Conservation (phyloP, 345 rosid species). For the Nephelium lappaceum region DNA sequence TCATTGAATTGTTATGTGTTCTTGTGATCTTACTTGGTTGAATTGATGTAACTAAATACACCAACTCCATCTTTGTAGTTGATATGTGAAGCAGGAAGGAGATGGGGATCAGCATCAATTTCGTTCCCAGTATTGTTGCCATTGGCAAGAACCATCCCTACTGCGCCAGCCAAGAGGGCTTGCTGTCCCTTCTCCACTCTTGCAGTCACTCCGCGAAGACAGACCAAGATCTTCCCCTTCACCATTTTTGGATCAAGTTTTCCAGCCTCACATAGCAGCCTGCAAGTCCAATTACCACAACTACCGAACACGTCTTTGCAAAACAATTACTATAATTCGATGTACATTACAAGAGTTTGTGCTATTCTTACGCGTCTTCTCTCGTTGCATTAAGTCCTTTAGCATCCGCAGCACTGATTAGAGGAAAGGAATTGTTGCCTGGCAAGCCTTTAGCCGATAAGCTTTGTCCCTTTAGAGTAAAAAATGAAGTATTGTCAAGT, state of each 20-base stretch:
- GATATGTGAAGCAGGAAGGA: slow-evolving; percentile 77
- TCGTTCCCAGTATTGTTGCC: slow-evolving; percentile 42
- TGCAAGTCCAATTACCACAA: slow-evolving; percentile 25
- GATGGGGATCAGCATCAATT: slow-evolving; percentile 55
- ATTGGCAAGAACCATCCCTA: slow-evolving; percentile 79
- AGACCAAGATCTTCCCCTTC: slow-evolving; percentile 75
- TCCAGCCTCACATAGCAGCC: slow-evolving; percentile 56
- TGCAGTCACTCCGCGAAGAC: slow-evolving; percentile 55
- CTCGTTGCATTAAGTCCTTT: slow-evolving; percentile 50
- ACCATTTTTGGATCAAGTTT: slow-evolving; percentile 63
- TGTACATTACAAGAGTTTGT: background rate
- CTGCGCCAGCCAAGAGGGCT: slow-evolving; percentile 69
- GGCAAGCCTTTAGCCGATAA: slow-evolving; percentile 53
- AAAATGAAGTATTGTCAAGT: slow-evolving; percentile 1
- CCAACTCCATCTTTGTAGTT: slow-evolving; percentile 49
- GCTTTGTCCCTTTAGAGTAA: slow-evolving; percentile 70
- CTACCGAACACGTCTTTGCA: background rate
- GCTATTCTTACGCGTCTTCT: slow-evolving; percentile 58
- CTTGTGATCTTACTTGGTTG: slow-evolving; percentile 42
- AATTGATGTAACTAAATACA: slow-evolving; percentile 51
- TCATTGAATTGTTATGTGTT: background rate
- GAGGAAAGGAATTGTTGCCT: slow-evolving; percentile 48
- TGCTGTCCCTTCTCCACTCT: slow-evolving; percentile 63
- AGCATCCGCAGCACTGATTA: slow-evolving; percentile 60
- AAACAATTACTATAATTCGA: background rate